A percentile compares a stretch with the other conserved stretches of the same genome.
Evolutionary conservation across 176 grass and related monocot genomes (phyloP).

Genomic region (Carex littledalei): DNA sequence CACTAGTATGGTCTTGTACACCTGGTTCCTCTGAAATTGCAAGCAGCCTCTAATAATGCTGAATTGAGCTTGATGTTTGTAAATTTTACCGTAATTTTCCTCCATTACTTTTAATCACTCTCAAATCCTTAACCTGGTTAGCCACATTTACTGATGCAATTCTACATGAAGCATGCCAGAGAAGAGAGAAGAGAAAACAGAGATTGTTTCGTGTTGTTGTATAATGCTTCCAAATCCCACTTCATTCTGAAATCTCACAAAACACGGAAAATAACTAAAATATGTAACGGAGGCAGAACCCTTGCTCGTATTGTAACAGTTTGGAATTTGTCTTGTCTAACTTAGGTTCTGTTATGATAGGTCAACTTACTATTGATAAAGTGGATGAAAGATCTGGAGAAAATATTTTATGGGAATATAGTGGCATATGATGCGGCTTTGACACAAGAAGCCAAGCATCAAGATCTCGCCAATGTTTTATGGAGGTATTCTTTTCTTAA

Average conservation of each 20-base stretch:
- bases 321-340: background rate
- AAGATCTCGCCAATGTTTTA: conserved; percentile 88
- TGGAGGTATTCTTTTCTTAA: conserved; percentile 67
- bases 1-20: background rate
- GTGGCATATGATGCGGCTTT: conserved; percentile 78
- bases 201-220: background rate
- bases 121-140: background rate
- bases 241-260: background rate
- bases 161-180: background rate
- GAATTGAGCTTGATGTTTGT: background rate
- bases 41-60: background rate
- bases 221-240: background rate
- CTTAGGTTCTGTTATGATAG: conserved; percentile 31
- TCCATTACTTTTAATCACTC: background rate
- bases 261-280: background rate
- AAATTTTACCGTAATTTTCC: background rate
- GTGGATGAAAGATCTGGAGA: conserved; percentile 99
- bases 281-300: background rate
- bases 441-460: conserved; percentile 61
- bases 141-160: background rate
- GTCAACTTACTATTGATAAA: conserved; percentile 92
- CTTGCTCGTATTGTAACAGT: background rate
- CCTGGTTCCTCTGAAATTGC: background rate
- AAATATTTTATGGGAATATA: conserved; percentile 99
- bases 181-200: background rate